Percentiles rank a stretch among this genome's conserved stretches.
Evolutionary conservation across 257 asterid genomes (phyloP).

Genomic region (Lavandula angustifolia): DNA sequence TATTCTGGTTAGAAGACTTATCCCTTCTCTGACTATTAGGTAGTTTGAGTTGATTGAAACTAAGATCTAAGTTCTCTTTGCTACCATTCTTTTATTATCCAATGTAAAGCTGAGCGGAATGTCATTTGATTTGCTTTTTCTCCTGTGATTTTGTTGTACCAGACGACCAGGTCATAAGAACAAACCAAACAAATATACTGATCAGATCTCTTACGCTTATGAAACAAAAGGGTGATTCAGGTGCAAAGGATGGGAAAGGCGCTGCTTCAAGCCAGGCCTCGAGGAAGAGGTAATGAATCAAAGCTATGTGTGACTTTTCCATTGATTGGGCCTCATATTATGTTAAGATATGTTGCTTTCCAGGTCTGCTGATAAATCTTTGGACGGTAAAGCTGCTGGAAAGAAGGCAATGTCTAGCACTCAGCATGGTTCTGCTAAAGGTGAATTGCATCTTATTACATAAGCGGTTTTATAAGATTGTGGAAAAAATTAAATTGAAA

Average conservation of each 20-base stretch:
- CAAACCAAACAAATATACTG: constrained; percentile 73
- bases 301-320: neutral
- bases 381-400: constrained; percentile 67
- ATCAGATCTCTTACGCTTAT: constrained; percentile 73
- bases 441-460: constrained; percentile 36
- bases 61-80: constrained; percentile 6
- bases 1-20: neutral
- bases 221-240: constrained; percentile 60
- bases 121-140: constrained; percentile 24
- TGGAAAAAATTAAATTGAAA: too few species aligned
- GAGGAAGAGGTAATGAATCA: constrained; percentile 60
- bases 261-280: constrained; percentile 46
- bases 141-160: constrained; percentile 28
- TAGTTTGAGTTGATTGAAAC: constrained; percentile 18
- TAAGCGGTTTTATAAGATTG: neutral
- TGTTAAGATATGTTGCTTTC: constrained; percentile 26
- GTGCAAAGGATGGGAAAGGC: constrained; percentile 56
- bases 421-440: constrained; percentile 56
- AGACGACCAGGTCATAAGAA: constrained; percentile 71
- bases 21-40: neutral
- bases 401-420: constrained; percentile 60
- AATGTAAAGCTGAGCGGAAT: neutral
- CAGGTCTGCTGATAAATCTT: constrained; percentile 69
- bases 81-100: constrained; percentile 5
- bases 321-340: constrained; percentile 17